phyloP scores from a whole-genome alignment of 495 filamentous ascomycete species.

The Ramalina peruviana region DNA sequence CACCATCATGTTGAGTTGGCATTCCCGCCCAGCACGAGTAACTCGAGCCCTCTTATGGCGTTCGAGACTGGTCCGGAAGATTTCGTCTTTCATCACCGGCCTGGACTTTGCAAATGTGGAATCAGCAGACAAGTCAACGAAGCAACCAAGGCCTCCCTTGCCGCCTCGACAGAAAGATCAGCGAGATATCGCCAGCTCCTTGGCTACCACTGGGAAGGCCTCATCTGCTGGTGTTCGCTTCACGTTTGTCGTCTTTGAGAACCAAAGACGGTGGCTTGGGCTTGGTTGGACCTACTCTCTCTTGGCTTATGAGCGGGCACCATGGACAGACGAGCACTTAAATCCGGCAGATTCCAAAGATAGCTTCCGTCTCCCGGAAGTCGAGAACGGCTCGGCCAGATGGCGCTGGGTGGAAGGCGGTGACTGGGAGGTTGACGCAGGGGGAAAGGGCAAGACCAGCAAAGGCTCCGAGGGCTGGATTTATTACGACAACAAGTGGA shows the following conservation, averaged over 20 bases:
- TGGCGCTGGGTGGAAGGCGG: constrained; percentile 84
- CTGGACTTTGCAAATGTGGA: constrained; percentile 45
- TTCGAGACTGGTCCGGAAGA: constrained; percentile 53
- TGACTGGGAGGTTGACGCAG: constrained; percentile 80
- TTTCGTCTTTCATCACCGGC: constrained; percentile 60
- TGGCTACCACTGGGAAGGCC: constrained; percentile 37
- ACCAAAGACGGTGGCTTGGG: constrained; percentile 89
- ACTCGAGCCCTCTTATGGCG: constrained; percentile 84
- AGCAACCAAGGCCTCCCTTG: constrained; percentile 17
- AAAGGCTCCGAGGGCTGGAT: constrained; percentile 71
- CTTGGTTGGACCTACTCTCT: constrained; percentile 88
- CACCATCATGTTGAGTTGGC: constrained; percentile 76
- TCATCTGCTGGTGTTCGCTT: constrained; percentile 71
- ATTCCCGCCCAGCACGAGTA: constrained; percentile 75
- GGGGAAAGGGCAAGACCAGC: constrained; percentile 34
- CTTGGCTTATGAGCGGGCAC: constrained; percentile 71
- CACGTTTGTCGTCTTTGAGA: constrained; percentile 92
- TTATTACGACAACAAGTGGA: constrained; percentile 99
- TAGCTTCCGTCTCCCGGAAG: constrained; percentile 74
- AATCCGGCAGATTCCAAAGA: constrained; percentile 66
- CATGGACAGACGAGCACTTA: constrained; percentile 95
- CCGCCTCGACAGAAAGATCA: constrained; percentile 24
- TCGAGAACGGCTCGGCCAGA: constrained; percentile 61
- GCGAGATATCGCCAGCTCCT: constrained; percentile 29
- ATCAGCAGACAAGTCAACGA: constrained; percentile 14